phyloP scores from a whole-genome alignment of 1,284 basidiomycete genomes.

The Cutaneotrichosporon cavernicola region DNA sequence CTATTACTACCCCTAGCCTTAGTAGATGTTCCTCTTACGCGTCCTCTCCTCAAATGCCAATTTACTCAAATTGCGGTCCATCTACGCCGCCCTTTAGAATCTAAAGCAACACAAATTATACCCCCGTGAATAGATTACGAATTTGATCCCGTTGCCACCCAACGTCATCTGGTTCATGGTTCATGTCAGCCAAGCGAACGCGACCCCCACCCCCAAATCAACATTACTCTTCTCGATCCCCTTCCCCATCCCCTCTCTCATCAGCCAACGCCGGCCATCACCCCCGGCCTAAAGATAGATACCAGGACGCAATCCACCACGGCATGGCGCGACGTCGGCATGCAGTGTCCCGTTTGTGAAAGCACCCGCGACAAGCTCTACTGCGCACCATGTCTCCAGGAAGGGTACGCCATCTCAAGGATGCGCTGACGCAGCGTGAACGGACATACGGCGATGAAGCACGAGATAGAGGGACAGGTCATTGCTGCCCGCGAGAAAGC shows the following conservation, averaged over 20 bases:
- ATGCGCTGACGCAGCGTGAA: conserved; percentile 22
- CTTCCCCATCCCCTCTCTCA: neutral
- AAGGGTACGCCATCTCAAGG: conserved; percentile 33
- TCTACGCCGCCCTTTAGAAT: neutral
- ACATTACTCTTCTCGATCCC: too few species aligned
- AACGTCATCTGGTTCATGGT: neutral
- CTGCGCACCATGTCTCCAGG: conserved; percentile 36
- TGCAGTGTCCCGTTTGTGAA: conserved; percentile 36
- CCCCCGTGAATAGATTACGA: neutral
- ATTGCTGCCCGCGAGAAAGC: conserved; percentile 22
- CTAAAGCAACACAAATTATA: neutral
- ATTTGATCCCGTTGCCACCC: conserved; percentile 20
- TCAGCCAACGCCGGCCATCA: neutral
- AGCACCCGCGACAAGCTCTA: conserved; percentile 29
- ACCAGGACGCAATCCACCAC: too few species aligned
- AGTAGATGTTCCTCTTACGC: neutral
- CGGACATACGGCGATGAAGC: conserved; percentile 19
- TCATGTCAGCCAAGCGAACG: neutral
- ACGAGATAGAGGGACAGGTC: conserved; percentile 21
- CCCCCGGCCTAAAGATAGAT: neutral
- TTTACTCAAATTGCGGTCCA: neutral
- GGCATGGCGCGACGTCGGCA: neutral
- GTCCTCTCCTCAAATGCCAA: neutral
- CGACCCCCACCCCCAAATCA: neutral
- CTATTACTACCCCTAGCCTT: neutral